Conservation (phyloP, 164 flowering plant genomes). For the Cinnamomum chago region DNA sequence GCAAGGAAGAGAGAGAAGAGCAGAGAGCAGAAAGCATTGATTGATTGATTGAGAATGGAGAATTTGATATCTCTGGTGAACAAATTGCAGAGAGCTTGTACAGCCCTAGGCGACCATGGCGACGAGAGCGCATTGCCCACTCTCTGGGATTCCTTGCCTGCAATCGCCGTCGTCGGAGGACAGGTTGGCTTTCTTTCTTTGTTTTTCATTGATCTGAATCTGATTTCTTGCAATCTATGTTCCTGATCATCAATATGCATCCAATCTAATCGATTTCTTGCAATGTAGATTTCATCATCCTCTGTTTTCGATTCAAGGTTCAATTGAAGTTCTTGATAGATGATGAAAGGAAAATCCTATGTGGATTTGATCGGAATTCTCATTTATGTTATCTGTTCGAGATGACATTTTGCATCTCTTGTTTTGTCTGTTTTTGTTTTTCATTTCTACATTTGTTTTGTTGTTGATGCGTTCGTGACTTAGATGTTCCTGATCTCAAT, state of each 20-base stretch:
- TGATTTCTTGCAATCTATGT: background rate
- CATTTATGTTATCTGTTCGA: too few species aligned
- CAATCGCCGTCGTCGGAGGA: slow-evolving; percentile 97
- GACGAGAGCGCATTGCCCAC: slow-evolving; percentile 81
- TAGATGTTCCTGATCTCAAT: too few species aligned
- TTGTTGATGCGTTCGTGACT: too few species aligned
- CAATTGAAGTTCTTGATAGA: too few species aligned
- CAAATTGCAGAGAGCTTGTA: slow-evolving; percentile 88
- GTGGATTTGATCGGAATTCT: background rate
- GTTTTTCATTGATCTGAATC: background rate
- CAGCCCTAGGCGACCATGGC: slow-evolving; percentile 88
- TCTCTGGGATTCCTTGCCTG: slow-evolving; percentile 91
- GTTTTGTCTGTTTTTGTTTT: too few species aligned
- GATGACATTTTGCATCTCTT: too few species aligned
- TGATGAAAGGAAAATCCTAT: background rate
- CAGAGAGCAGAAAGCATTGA: too few species aligned
- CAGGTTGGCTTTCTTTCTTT: slow-evolving; percentile 49
- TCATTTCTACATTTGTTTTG: background rate
- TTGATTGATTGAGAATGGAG: slow-evolving; percentile 43
- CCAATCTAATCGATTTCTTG: background rate
- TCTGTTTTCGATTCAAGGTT: background rate
- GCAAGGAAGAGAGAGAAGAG: slow-evolving; percentile 19
- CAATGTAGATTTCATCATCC: background rate
- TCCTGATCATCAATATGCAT: background rate
- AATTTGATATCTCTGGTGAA: slow-evolving; percentile 72